These are phyloP conservation scores for Xerocomus spinulosus DNA, from an alignment of 768 basidiomycete species.

Conservation along the genomic window DNA sequence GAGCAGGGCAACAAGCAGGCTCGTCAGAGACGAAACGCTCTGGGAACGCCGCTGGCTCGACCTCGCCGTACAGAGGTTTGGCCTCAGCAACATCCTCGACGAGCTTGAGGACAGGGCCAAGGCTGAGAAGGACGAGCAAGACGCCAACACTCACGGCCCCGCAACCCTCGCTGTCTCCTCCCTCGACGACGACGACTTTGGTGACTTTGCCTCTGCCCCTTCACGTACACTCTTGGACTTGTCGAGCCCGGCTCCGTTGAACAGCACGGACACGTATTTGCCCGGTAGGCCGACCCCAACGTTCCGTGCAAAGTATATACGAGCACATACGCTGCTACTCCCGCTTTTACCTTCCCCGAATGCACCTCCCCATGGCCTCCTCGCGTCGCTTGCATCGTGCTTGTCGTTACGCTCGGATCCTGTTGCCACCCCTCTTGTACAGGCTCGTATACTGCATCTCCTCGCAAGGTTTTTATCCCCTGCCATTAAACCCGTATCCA, in stretches of 20 bases:
- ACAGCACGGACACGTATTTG: slow-evolving; percentile 13
- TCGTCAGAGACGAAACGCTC: slow-evolving; percentile 65
- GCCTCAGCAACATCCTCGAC: slow-evolving; percentile 49
- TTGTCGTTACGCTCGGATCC: slow-evolving; percentile 35
- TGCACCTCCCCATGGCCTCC: slow-evolving; percentile 61
- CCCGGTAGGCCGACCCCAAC: slow-evolving; percentile 24
- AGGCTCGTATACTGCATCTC: slow-evolving; percentile 66
- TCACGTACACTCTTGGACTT: slow-evolving; percentile 19
- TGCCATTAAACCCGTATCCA: slow-evolving; percentile 61
- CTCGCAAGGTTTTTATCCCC: slow-evolving; percentile 74
- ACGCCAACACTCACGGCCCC: slow-evolving; percentile 42
- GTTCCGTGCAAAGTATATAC: slow-evolving; percentile 57
- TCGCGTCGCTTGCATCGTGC: slow-evolving; percentile 46
- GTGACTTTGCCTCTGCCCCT: slow-evolving; percentile 67
- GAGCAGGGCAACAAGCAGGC: slow-evolving; percentile 56
- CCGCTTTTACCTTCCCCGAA: slow-evolving; percentile 55
- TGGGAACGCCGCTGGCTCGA: slow-evolving; percentile 76
- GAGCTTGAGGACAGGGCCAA: slow-evolving; percentile 47
- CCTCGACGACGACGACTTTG: slow-evolving; percentile 76
- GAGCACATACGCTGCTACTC: slow-evolving; percentile 60
- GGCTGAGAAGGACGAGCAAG: slow-evolving; percentile 31
- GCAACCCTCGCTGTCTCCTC: slow-evolving; percentile 52
- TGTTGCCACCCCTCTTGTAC: slow-evolving; percentile 41
- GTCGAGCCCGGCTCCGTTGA: slow-evolving; percentile 6
- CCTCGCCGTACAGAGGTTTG: slow-evolving; percentile 47